A percentile compares a stretch with the other conserved stretches of the same genome.
These are phyloP conservation scores for Alisma plantagoaquatica DNA, from an alignment of 106 monocot genomes.

Conservation along the genomic window DNA sequence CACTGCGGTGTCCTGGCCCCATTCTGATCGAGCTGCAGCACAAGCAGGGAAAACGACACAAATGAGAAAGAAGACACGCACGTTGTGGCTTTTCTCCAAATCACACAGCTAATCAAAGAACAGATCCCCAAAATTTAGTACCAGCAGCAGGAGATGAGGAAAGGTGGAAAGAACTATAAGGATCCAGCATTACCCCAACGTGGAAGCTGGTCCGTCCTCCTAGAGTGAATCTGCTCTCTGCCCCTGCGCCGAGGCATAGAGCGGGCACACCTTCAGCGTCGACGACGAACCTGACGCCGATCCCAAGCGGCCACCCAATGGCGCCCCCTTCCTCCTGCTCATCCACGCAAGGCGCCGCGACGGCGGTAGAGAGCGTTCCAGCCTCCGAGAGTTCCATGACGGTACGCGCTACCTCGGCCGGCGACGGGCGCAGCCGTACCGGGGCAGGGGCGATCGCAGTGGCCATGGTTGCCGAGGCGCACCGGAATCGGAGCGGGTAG, in stretches of 20 bases:
- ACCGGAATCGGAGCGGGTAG: no score
- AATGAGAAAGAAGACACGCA: no score
- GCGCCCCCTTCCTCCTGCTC: no score
- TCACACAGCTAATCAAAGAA: neutral
- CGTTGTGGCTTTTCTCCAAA: constrained; percentile 4
- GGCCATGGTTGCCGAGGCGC: no score
- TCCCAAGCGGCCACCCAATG: constrained; percentile 67
- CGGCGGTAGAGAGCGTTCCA: constrained; percentile 61
- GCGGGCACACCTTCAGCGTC: constrained; percentile 59
- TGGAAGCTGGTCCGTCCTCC: constrained; percentile 62
- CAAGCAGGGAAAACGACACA: neutral
- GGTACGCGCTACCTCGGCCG: constrained; percentile 76
- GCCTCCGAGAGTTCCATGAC: constrained; percentile 72
- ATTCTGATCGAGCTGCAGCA: constrained; percentile 69
- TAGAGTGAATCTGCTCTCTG: constrained; percentile 13
- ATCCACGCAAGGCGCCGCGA: no score
- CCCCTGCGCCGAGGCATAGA: constrained; percentile 41
- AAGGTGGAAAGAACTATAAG: neutral
- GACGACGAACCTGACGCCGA: constrained; percentile 82
- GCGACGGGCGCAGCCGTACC: no score
- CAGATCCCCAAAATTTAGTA: no score
- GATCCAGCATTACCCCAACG: constrained; percentile 42
- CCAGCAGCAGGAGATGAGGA: neutral
- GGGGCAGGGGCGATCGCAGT: no score
- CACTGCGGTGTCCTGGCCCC: constrained; percentile 67